phyloP scores from a whole-genome alignment of 345 rosid genomes.

The Ceriops decandra region DNA sequence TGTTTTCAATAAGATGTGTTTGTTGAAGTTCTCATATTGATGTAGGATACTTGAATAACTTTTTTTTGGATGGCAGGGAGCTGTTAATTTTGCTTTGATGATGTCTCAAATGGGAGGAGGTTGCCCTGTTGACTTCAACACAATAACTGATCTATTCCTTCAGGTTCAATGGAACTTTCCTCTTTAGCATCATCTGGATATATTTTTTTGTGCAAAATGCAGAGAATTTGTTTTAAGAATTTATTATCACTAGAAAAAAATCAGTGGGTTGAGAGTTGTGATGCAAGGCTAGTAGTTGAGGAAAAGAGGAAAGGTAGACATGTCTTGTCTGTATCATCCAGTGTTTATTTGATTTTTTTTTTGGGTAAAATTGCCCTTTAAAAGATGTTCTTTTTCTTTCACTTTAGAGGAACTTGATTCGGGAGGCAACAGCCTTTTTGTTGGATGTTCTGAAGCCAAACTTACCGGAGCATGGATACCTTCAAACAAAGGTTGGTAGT shows the following conservation, averaged over 20 bases:
- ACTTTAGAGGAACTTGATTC: conserved; percentile 83
- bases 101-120: conserved; percentile 99
- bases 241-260: background rate
- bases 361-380: background rate
- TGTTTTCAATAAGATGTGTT: background rate
- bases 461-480: conserved; percentile 85
- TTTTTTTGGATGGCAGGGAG: conserved; percentile 58
- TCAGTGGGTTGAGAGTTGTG: background rate
- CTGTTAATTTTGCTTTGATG: conserved; percentile 97
- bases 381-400: background rate
- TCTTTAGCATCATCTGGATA: background rate
- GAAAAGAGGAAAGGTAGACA: no score
- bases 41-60: background rate
- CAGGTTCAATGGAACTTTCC: conserved; percentile 51
- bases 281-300: background rate
- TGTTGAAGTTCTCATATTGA: background rate
- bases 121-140: conserved; percentile 91
- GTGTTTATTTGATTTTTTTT: no score
- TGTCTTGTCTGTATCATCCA: no score
- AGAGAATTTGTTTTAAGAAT: background rate
- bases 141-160: conserved; percentile 97
- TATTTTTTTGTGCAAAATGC: background rate
- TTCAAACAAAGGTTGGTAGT: conserved; percentile 76
- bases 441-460: conserved; percentile 95
- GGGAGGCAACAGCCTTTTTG: conserved; percentile 98